phyloP scores from a whole-genome alignment of 441 rosid genomes.

The Croton laevigatus region DNA sequence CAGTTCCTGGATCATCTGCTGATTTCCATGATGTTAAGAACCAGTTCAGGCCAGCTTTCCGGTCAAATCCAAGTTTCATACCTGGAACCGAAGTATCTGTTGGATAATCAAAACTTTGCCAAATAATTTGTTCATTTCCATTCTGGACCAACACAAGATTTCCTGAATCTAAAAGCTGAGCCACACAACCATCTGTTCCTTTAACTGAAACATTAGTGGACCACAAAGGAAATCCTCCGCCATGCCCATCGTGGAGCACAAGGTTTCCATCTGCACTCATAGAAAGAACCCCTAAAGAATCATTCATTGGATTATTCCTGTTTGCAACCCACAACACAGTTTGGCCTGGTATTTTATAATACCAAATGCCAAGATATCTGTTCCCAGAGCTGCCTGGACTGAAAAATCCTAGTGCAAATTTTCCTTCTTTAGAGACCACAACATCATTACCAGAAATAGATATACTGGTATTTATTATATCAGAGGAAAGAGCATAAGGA shows the following conservation, averaged over 20 bases:
- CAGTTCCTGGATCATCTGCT: slow-evolving; percentile 44
- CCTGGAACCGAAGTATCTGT: slow-evolving; percentile 19
- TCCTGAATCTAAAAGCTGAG: slow-evolving; percentile 13
- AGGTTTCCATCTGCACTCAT: not conserved
- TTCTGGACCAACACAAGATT: slow-evolving; percentile 11
- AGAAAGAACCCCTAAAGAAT: slow-evolving; percentile 6
- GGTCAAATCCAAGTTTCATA: slow-evolving; percentile 20
- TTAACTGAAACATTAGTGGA: slow-evolving; percentile 5
- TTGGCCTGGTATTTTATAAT: not conserved
- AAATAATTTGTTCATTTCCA: not conserved
- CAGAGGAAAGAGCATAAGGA: no score
- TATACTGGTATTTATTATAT: no score
- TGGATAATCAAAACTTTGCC: slow-evolving; percentile 18
- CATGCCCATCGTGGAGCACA: not conserved
- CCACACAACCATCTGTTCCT: slow-evolving; percentile 3
- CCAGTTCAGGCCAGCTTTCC: slow-evolving; percentile 11
- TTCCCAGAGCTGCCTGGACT: slow-evolving; percentile 11
- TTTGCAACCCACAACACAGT: slow-evolving; percentile 26
- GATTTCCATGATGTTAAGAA: slow-evolving; percentile 20
- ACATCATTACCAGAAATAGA: no score
- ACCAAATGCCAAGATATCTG: slow-evolving; percentile 18
- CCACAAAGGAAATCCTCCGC: slow-evolving; percentile 10
- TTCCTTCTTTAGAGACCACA: not conserved
- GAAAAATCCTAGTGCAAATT: slow-evolving; percentile 19
- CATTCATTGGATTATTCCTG: slow-evolving; percentile 13